Evolutionary conservation across 73 alveolate genomes (phyloP).

Genomic region (Paramecium sonneborni): DNA sequence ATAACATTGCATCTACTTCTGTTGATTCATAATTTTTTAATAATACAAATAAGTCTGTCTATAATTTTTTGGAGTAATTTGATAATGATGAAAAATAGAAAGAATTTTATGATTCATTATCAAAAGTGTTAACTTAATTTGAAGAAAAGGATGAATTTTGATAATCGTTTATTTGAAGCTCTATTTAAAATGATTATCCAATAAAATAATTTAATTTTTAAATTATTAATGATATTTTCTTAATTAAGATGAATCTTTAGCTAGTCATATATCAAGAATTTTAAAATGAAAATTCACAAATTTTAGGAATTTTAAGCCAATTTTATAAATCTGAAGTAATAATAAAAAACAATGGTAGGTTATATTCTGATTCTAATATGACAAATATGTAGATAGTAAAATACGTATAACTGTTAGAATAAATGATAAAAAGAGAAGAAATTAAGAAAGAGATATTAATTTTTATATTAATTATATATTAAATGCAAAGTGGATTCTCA

Average conservation of each 20-base stretch:
- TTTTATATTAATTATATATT: not conserved
- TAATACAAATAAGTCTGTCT: not conserved
- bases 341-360: too few species aligned
- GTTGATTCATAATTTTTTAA: not conserved
- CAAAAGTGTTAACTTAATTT: not conserved
- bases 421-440: not conserved
- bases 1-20: not conserved
- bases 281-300: too few species aligned
- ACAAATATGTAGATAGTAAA: too few species aligned
- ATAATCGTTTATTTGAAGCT: not conserved
- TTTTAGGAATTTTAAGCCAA: too few species aligned
- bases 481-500: slow-evolving; percentile 22
- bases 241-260: too few species aligned
- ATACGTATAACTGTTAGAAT: not conserved
- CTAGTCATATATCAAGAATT: too few species aligned
- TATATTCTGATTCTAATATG: too few species aligned
- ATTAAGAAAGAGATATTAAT: not conserved
- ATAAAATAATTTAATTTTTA: too few species aligned
- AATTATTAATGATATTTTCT: too few species aligned
- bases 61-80: not conserved
- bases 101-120: not conserved
- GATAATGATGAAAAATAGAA: not conserved
- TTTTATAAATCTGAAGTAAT: too few species aligned
- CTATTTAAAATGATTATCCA: too few species aligned
- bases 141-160: not conserved